Base-by-base conservation (phyloP, 2,329 filamentous ascomycete species). In the Botrytis porri region DNA sequence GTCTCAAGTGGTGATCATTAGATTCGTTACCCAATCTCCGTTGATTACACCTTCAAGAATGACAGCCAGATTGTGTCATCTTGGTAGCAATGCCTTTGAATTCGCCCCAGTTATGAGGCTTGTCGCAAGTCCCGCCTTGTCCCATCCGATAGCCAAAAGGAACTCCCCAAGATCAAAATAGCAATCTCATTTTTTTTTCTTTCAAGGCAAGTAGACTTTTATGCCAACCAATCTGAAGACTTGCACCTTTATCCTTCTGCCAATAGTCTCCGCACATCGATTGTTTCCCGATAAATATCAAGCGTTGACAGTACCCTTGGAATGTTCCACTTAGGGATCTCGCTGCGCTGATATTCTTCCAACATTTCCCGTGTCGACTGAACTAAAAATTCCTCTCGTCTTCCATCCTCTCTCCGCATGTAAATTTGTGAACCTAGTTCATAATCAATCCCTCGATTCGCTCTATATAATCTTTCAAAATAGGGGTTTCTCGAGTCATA, bases 1-100 rank as follows among this genome's bases (percentile, higher is more conserved):
- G 3, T 57, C 48, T n/a, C 65, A 69, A 69, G 65, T 57, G 48
- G 48, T 57, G 37, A 69, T 41, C 48, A 57, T n/a, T n/a, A n/a
- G 48, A 54, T 54, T n/a, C 48, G n/a, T 25, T 41, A 39, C 4
- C n/a, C 39, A 32, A 32, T 43, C n/a, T 32, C 16, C n/a, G 18
- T 29, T 54, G 18, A 39, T 32, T 7, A 10, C 32, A 39, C 18
- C 7, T 43, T 48, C 29, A 10, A n/a, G 5, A 35, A 32, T 18
- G 29, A 65, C 22, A 48, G n/a, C 43, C 5, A 14, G 35, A 37
- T 25, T 45, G 22, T 25, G 29, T 18, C 39, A 35, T 43, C 43
- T 25, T 20, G 7, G 14, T 66, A 66, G 32, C 16, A 51, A n/a
- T 25, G 25, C 43, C 10, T 66, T 20, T n/a, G 7, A 32, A 25